These are phyloP conservation scores for Cornus kousa DNA, from an alignment of 148 eudicot species.

Conservation along the genomic window DNA sequence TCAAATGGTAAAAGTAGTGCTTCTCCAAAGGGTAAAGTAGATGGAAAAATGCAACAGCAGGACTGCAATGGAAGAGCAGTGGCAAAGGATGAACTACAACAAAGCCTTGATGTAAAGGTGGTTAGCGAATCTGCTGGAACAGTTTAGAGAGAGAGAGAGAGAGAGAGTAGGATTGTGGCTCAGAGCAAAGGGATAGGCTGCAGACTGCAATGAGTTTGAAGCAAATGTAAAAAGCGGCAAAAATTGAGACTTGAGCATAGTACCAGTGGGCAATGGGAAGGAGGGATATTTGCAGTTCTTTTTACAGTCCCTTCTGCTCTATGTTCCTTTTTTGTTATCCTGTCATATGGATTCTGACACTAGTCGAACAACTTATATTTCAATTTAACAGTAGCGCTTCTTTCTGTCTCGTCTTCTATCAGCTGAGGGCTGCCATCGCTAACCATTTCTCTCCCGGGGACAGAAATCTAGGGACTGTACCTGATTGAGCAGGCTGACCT, in stretches of 20 bases:
- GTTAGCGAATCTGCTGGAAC: slow-evolving; percentile 14
- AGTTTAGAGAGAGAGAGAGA: slow-evolving; percentile 11
- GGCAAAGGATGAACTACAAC: slow-evolving; percentile 10
- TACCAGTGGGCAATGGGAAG: slow-evolving; percentile 16
- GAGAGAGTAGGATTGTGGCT: background rate
- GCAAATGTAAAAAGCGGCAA: slow-evolving; percentile 40
- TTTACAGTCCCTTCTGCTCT: slow-evolving; percentile 19
- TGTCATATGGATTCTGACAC: slow-evolving; percentile 8
- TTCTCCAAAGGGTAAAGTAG: slow-evolving; percentile 13
- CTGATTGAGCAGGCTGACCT: no score
- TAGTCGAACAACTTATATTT: background rate
- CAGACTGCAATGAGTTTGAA: slow-evolving; percentile 22
- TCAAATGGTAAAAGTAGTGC: slow-evolving; percentile 7
- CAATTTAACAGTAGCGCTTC: background rate
- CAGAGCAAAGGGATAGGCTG: background rate
- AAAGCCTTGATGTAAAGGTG: slow-evolving; percentile 8
- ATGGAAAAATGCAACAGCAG: slow-evolving; percentile 11
- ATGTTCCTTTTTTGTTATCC: slow-evolving; percentile 21
- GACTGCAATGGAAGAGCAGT: slow-evolving; percentile 25
- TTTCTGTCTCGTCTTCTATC: no score
- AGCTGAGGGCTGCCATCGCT: background rate
- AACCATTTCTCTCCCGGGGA: no score
- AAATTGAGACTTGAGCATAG: background rate
- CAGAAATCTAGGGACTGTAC: no score
- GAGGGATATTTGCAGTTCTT: background rate